Evolutionary conservation across 2,329 filamentous ascomycete genomes (phyloP).

Genomic region (Hortaea werneckii): DNA sequence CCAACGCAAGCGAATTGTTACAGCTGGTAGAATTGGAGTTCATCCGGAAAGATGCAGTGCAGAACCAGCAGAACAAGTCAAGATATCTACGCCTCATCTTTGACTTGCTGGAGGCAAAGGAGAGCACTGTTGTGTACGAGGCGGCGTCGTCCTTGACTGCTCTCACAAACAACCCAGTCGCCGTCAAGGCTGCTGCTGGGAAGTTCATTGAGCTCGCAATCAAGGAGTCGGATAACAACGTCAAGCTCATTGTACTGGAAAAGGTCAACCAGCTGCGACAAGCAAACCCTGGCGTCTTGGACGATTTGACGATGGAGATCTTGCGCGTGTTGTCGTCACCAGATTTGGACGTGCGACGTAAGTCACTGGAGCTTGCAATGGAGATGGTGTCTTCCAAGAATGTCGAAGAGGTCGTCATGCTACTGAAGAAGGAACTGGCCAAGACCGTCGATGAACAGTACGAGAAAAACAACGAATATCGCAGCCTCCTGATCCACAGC

Average conservation of each 20-base stretch:
- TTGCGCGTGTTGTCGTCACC: constrained; percentile 88
- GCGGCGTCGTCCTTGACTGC: constrained; percentile 90
- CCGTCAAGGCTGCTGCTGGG: constrained; percentile 87
- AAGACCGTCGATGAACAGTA: constrained; percentile 99
- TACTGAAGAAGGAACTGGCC: constrained; percentile 92
- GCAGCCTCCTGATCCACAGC: constrained; percentile 87
- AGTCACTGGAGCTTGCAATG: constrained; percentile 79
- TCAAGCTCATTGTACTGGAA: constrained; percentile 95
- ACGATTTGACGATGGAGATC: constrained; percentile 95
- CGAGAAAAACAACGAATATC: constrained; percentile 94
- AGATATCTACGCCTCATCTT: constrained; percentile 91
- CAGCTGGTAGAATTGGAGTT: constrained; percentile 94
- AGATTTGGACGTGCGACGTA: constrained; percentile 89
- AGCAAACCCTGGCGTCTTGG: constrained; percentile 81
- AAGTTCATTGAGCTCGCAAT: constrained; percentile 97
- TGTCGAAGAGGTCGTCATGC: constrained; percentile 89
- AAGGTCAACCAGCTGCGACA: constrained; percentile 79
- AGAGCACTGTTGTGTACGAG: constrained; percentile 94
- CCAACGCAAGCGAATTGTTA: constrained; percentile 86
- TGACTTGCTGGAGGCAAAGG: constrained; percentile 83
- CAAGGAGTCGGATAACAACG: constrained; percentile 97
- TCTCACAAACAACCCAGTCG: constrained; percentile 90
- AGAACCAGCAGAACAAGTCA: constrained; percentile 91
- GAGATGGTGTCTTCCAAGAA: constrained; percentile 99
- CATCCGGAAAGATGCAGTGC: constrained; percentile 91